Evolutionary conservation across 164 flowering plant genomes (phyloP), one percentile per base, ranked within the genome.

Genomic region (Umbilicus rupestris): DNA sequence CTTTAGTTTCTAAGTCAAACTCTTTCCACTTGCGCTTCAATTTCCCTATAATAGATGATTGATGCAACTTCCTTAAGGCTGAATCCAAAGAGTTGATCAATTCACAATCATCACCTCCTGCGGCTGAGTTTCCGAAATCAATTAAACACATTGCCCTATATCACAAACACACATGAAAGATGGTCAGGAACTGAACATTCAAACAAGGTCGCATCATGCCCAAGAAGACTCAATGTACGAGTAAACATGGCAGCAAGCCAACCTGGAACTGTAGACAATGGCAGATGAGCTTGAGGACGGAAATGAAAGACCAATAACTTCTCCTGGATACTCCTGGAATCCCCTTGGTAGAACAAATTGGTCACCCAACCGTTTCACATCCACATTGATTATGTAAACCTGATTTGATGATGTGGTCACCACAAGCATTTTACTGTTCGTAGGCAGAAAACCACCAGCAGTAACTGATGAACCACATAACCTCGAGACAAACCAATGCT

Each of bases 401-500:
- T 86, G 92, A 70, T 95, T 92, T 62, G 89, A 83, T 33, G 98
- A 88, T 3, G 98, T 92, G 14, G 90, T 80, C 44, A 92, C 63
- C 29, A 92, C 70, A 66, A 95, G 86, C 73, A 88, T 80, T 72
- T 87, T 90, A 77, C 83, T 85, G 63, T 87, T 80, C 22, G 55
- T 68, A 12, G 96, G 98, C 74, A 84, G 82, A 72, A 92, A 95
- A 31, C 99, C 97, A 69, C 87, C 97, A 75, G 99, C 91, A 11
- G 97, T 83, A 58, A 95, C 95, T 58, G 98, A 89, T 60, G 98
- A 94, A 55, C 90, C 92, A 77, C 89, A 83, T 74, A 95, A 71
- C 78, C 98, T 83, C 42, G 98, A 83, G 71, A 92, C 78, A 74
- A 92, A 95, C 97, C 98, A 95, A 72, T 92, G 99, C 70, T 95